Base-by-base conservation (phyloP, 306 rosid species). In the Castanea crenata region DNA sequence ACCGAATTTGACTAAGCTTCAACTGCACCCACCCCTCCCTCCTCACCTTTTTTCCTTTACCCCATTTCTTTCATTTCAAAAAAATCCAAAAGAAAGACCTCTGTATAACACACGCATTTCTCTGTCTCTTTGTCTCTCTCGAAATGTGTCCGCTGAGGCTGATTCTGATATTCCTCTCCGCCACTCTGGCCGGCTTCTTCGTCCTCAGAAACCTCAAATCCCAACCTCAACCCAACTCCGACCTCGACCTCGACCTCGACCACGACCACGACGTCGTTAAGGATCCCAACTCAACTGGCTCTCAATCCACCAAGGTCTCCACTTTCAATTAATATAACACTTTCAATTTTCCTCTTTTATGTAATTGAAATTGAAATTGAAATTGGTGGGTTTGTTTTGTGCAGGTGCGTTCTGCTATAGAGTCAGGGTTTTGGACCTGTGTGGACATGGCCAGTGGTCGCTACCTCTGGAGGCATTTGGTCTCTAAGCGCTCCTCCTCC, bases 381-480 rank as follows among this genome's bases (percentile, higher is more conserved):
- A 25, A 25, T 1, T 41, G 46, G 1, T 41, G 46, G 46, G 46
- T 41, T 41, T 8, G 46, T 8, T 41, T 41, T 41, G 46, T 81
- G 55, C 91, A 94, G 99, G 81, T 87, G 74, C 46, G 89, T 38
- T 83, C 84, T 29, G 92, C 86, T 13, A 49, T 91, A 79, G 89
- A 82, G 85, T 85, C 91, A 31, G 94, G 92, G 83, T 94, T 94
- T 77, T 92, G 99, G 99, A 86, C 90, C 25, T 81, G 83, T 27
- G 95, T 94, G 61, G 99, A 94, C 74, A 94, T 92, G 97, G 99
- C 97, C 35, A 90, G 93, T 74, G 99, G 99, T 8, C 94, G 97
- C 76, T 92, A 94, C 73, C 91, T 94, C 49, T 94, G 99, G 99
- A 94, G 90, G 88, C 83, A 92, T 55, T 78, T 92, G 89, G 88